Percentiles rank a stretch among this genome's conserved stretches.
Evolutionary conservation across 73 alveolate genomes (phyloP).

Genomic region (Effrenium voratum): DNA sequence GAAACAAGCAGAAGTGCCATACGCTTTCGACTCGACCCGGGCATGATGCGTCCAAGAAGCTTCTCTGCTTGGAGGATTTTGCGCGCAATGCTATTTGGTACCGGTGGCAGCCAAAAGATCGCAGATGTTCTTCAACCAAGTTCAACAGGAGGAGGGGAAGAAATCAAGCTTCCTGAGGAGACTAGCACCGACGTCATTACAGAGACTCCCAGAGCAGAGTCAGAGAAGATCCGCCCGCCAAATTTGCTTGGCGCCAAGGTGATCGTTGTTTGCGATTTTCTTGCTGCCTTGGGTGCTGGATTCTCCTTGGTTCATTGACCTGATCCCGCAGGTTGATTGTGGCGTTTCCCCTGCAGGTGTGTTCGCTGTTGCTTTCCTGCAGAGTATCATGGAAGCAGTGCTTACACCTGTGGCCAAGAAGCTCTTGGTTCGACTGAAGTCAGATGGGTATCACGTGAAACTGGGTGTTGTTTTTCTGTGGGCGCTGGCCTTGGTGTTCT

Average conservation of each 20-base stretch:
- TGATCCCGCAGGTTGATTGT: constrained; percentile 73
- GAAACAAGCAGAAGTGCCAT: constrained; percentile 25
- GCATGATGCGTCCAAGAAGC: neutral
- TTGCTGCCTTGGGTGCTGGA: constrained; percentile 66
- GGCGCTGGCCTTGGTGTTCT: constrained; percentile 58
- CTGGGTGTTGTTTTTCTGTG: constrained; percentile 64
- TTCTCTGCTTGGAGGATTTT: constrained; percentile 39
- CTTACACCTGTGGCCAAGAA: constrained; percentile 73
- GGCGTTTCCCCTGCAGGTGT: constrained; percentile 92
- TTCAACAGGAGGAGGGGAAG: too few species aligned
- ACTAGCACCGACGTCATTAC: too few species aligned
- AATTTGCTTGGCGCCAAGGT: constrained; percentile 69
- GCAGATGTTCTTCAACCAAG: too few species aligned
- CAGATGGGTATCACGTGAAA: constrained; percentile 65
- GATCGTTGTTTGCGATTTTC: constrained; percentile 67
- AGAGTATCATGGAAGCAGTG: constrained; percentile 57
- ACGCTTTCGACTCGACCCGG: constrained; percentile 7
- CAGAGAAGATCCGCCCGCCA: constrained; percentile 3
- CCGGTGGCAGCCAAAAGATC: too few species aligned
- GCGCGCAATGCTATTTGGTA: constrained; percentile 26
- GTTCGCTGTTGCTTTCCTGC: constrained; percentile 59
- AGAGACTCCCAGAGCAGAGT: too few species aligned
- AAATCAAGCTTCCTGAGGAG: too few species aligned
- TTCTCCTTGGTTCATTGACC: constrained; percentile 74
- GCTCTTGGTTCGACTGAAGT: constrained; percentile 54